Base-by-base conservation (phyloP, 225 moss, liverwort and hornwort genomes). In the Neckera pumila region DNA sequence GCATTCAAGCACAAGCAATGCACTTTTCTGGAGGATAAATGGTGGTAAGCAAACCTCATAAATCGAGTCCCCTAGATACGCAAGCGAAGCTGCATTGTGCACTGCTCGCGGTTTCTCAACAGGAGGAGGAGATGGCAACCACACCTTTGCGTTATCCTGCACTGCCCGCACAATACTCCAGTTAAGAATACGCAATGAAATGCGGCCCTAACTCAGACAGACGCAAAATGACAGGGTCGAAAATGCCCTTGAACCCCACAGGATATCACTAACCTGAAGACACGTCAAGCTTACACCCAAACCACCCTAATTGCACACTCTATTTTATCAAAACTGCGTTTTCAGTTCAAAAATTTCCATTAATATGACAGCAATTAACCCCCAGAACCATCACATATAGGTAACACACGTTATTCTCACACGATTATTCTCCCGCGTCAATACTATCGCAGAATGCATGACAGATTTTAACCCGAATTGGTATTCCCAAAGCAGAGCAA, bases 11-110 rank as follows among this genome's bases (percentile, higher is more conserved):
- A 38, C 81, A 78, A 82, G 40, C 67, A 76, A 80, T 25, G 79
- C 57, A 71, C 36, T 17, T 59, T 59, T n/a, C 74, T 33, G 38
- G 36, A 87, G 85, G 43, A 83, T 66, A 61, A 47, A 78, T 80
- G 60, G 36, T 49, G 53, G 14, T 34, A 25, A 64, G 56, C 85
- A 86, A 89, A 97, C 97, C 97, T 98, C 97, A 62, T 97, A 98
- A 81, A 98, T 94, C 42, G 97, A 96, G 91, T 99, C 98, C 58
- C 98, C 98, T 84, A 99, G 86, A 60, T 96, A 99, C 19, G 98
- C 98, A 72, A 99, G 95, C 56, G 94, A 96, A 73, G 98, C 96
- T 56, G 98, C 98, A 95, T 99, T 99, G 92, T 99, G 93, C 66
- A 96, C 92, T 80, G 98, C 97, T 91, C 98, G 95, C 17, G 98